A percentile compares a stretch with the other conserved stretches of the same genome.
Evolutionary conservation across 148 eudicot species (phyloP).

Genomic region (Persicaria tinctoria): DNA sequence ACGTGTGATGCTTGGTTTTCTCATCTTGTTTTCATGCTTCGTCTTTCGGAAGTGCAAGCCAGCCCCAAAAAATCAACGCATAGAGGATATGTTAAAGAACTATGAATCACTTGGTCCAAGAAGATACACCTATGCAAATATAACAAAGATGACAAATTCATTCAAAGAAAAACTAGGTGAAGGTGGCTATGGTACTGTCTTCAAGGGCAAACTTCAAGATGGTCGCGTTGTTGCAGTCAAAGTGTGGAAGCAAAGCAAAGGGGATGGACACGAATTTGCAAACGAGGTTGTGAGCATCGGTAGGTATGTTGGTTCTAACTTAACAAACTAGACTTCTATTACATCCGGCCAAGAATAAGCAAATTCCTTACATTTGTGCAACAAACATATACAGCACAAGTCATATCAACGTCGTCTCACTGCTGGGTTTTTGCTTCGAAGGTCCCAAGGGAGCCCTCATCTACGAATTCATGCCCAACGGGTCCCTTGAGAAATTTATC

Average conservation of each 20-base stretch:
- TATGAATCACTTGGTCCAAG: neutral
- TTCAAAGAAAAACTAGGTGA: neutral
- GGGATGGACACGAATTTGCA: neutral
- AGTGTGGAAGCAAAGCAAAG: no score
- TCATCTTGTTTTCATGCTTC: neutral
- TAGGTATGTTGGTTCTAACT: neutral
- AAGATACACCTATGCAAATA: neutral
- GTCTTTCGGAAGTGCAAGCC: neutral
- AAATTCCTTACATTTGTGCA: no score
- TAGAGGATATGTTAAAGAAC: neutral
- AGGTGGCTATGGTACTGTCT: neutral
- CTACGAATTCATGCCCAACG: slow-evolving; percentile 3
- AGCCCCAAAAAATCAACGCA: neutral
- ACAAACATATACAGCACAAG: neutral
- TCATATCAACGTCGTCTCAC: neutral
- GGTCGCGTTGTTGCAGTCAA: neutral
- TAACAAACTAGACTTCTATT: no score
- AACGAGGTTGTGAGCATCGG: neutral
- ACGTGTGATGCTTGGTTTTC: neutral
- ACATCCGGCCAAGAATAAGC: neutral
- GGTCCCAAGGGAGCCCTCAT: slow-evolving; percentile 5
- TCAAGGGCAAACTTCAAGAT: neutral
- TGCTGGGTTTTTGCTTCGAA: neutral
- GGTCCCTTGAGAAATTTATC: slow-evolving; percentile 1
- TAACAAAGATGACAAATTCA: neutral